phyloP scores from a whole-genome alignment of 1,284 basidiomycete genomes.

The Irpex lacteus region DNA sequence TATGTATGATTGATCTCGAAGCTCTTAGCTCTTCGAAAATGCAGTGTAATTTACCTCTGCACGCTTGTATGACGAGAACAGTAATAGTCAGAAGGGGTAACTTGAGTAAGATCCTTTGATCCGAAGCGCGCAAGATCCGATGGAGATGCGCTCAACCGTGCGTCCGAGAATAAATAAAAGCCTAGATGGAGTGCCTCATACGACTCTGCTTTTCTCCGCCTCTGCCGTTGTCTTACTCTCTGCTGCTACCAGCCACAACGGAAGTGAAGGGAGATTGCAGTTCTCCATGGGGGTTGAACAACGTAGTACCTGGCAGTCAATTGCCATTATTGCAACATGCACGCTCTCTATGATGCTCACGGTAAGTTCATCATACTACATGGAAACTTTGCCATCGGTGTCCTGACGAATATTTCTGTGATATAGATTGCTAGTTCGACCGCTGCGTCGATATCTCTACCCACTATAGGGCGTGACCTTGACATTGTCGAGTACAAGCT shows the following conservation, averaged over 20 bases:
- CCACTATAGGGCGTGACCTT: constrained; percentile 49
- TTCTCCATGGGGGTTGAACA: not conserved
- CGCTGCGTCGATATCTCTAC: constrained; percentile 46
- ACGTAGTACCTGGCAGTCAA: constrained; percentile 13
- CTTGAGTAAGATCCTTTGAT: not conserved
- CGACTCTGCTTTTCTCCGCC: not conserved
- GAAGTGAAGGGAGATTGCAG: not conserved
- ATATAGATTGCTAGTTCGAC: constrained; percentile 32
- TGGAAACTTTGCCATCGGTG: not conserved
- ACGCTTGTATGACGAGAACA: not conserved
- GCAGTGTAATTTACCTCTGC: not conserved
- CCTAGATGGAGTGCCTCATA: not conserved
- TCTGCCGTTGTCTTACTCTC: not conserved
- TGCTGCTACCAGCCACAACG: not conserved
- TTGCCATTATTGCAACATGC: constrained; percentile 28
- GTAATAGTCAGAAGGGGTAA: not conserved
- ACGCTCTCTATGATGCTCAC: constrained; percentile 34
- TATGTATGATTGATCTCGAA: not conserved
- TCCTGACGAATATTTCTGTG: not conserved
- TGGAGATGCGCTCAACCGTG: not conserved
- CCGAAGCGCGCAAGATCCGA: not conserved
- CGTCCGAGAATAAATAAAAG: not conserved
- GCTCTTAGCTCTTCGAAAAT: not conserved
- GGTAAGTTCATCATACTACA: constrained; percentile 19
- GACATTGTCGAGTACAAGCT: constrained; percentile 40